Evolutionary conservation across 257 asterid genomes (phyloP).

Genomic region (Solanum peruvianum): DNA sequence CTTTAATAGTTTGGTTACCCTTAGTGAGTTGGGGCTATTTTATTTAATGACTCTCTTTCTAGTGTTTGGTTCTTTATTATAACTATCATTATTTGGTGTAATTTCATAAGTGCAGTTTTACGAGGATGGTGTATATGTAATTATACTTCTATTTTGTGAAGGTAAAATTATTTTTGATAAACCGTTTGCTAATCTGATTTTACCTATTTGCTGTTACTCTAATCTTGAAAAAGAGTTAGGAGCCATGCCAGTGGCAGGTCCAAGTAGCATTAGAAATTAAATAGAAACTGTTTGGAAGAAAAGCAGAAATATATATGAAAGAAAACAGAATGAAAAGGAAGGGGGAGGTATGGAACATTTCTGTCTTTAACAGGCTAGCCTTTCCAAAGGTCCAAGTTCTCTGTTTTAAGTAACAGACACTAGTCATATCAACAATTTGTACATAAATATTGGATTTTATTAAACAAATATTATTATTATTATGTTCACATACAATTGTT

Average conservation of each 20-base stretch:
- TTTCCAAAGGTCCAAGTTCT: slow-evolving; percentile 24
- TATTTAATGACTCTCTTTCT: background rate
- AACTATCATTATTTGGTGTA: background rate
- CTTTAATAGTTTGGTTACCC: background rate
- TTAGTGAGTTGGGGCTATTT: background rate
- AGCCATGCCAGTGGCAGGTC: slow-evolving; percentile 19
- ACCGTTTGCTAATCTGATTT: background rate
- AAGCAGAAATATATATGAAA: slow-evolving; percentile 3
- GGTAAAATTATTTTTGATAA: background rate
- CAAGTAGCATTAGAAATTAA: slow-evolving; percentile 4
- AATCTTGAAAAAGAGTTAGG: background rate
- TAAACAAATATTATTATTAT: background rate
- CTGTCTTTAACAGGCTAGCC: slow-evolving; percentile 30
- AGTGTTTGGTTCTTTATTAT: background rate
- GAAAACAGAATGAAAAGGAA: slow-evolving; percentile 4
- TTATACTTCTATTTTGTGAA: background rate
- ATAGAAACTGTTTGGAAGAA: slow-evolving; percentile 11
- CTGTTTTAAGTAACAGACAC: slow-evolving; percentile 18
- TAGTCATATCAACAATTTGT: slow-evolving; percentile 20
- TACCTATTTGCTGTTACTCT: background rate
- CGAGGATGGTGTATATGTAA: background rate
- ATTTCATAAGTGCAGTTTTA: background rate
- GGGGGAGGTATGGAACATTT: slow-evolving; percentile 24
- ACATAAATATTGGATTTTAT: slow-evolving; percentile 10
- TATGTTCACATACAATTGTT: background rate